Evolutionary conservation across 2,329 filamentous ascomycete species (phyloP).

Genomic region (Dryadomyces quercivorus): DNA sequence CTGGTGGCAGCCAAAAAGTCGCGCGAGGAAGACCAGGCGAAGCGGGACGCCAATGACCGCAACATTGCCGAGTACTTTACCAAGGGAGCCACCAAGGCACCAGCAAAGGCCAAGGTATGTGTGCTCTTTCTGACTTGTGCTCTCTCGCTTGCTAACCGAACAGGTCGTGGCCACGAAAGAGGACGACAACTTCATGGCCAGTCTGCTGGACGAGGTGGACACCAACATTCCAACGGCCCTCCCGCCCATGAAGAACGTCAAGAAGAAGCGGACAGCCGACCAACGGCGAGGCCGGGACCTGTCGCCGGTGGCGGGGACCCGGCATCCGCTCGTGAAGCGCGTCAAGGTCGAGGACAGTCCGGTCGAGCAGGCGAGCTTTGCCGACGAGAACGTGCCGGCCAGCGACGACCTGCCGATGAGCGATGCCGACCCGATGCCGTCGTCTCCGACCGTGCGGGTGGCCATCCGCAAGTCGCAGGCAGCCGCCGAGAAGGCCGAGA

Average conservation of each 20-base stretch:
- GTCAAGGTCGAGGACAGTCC: conserved; percentile 38
- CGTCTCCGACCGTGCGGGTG: conserved; percentile 73
- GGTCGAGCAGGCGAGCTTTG: conserved; percentile 36
- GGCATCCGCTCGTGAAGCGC: conserved; percentile 42
- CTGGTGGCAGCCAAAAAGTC: conserved; percentile 60
- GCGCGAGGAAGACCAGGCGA: conserved; percentile 74
- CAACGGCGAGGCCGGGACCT: conserved; percentile 64
- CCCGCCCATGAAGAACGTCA: conserved; percentile 36
- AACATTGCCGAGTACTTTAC: conserved; percentile 94
- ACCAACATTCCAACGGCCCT: conserved; percentile 49
- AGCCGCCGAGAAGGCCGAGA: background rate
- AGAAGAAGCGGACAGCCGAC: conserved; percentile 58
- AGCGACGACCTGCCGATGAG: conserved; percentile 57
- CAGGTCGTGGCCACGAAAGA: conserved; percentile 60
- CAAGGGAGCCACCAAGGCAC: conserved; percentile 53
- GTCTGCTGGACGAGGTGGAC: conserved; percentile 79
- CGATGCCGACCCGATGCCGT: conserved; percentile 68
- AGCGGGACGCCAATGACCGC: conserved; percentile 76
- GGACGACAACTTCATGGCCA: conserved; percentile 77
- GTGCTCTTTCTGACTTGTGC: background rate
- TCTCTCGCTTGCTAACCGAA: background rate
- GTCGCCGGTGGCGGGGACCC: conserved; percentile 55
- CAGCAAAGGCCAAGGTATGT: conserved; percentile 70
- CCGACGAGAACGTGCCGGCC: conserved; percentile 20
- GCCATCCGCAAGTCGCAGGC: conserved; percentile 53